Percentiles rank a stretch among this genome's conserved stretches.
These are phyloP conservation scores for Margaritispora aquatica DNA, from an alignment of 495 filamentous ascomycete species.

Conservation along the genomic window DNA sequence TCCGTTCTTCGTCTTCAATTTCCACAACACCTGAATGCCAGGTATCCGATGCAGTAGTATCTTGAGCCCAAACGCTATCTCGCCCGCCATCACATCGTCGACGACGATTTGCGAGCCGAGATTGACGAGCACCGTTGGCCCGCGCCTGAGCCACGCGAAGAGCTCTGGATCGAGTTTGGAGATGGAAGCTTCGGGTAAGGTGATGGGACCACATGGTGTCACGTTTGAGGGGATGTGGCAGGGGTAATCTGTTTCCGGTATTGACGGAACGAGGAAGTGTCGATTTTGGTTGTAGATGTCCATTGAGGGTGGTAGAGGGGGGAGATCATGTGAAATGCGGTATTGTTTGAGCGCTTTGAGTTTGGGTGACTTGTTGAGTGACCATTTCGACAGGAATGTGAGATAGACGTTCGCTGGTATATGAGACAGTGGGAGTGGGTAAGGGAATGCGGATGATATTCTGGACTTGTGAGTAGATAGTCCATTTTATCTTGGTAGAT, in stretches of 20 bases:
- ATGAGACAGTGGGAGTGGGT: constrained; percentile 36
- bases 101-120: constrained; percentile 36
- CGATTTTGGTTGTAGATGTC: constrained; percentile 2
- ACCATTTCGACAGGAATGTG: constrained; percentile 12
- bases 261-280: constrained; percentile 31
- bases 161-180: constrained; percentile 36
- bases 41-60: constrained; percentile 25
- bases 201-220: constrained; percentile 15
- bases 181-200: constrained; percentile 17
- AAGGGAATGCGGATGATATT: constrained; percentile 40
- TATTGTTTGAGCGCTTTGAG: constrained; percentile 1
- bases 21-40: constrained; percentile 43
- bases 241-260: constrained; percentile 40
- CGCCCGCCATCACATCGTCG: constrained; percentile 26
- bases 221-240: constrained; percentile 33
- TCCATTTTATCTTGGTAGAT: background rate
- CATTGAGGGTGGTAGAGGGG: background rate
- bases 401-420: constrained; percentile 39
- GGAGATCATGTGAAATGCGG: constrained; percentile 1
- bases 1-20: constrained; percentile 25
- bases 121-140: constrained; percentile 43
- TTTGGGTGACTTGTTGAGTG: background rate
- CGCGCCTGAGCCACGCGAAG: constrained; percentile 35
- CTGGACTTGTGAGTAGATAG: background rate
- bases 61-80: constrained; percentile 33